Evolutionary conservation across 2,329 filamentous ascomycete species (phyloP).

Genomic region (Chaetothyriales sp.): DNA sequence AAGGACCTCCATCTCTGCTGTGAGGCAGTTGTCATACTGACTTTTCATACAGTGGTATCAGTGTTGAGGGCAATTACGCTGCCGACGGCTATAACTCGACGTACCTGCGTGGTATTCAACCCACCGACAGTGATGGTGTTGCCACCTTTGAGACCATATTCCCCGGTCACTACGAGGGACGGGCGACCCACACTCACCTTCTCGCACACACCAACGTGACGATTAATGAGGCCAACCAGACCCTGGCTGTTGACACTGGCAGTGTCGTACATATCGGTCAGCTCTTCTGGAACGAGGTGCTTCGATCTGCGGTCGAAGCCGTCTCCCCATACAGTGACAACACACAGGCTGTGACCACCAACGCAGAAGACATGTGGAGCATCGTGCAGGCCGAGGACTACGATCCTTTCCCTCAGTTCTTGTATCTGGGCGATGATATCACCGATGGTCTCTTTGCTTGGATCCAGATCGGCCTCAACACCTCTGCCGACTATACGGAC

Average conservation of each 20-base stretch:
- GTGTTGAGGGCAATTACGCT: constrained; percentile 25
- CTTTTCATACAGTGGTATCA: constrained; percentile 20
- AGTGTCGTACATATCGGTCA: constrained; percentile 50
- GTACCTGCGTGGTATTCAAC: constrained; percentile 33
- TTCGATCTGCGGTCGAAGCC: constrained; percentile 38
- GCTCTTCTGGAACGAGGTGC: constrained; percentile 47
- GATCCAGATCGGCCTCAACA: constrained; percentile 38
- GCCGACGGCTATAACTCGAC: constrained; percentile 27
- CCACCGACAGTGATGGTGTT: constrained; percentile 28
- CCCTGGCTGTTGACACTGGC: constrained; percentile 38
- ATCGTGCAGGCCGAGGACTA: constrained; percentile 37
- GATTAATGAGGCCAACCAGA: constrained; percentile 22
- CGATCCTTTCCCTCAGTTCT: constrained; percentile 45
- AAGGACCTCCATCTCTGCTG: constrained; percentile 6
- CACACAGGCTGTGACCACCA: constrained; percentile 33
- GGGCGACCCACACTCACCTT: constrained; percentile 24
- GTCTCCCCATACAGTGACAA: constrained; percentile 35
- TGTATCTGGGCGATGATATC: constrained; percentile 38
- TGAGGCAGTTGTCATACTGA: not conserved
- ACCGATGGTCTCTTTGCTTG: constrained; percentile 39
- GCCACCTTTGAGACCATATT: constrained; percentile 30
- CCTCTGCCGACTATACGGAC: constrained; percentile 19
- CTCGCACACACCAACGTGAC: constrained; percentile 20
- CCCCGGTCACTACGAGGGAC: constrained; percentile 31
- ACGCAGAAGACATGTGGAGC: constrained; percentile 35